Evolutionary conservation across 1,284 basidiomycete species (phyloP).

Genomic region (Ganoderma lucidum): DNA sequence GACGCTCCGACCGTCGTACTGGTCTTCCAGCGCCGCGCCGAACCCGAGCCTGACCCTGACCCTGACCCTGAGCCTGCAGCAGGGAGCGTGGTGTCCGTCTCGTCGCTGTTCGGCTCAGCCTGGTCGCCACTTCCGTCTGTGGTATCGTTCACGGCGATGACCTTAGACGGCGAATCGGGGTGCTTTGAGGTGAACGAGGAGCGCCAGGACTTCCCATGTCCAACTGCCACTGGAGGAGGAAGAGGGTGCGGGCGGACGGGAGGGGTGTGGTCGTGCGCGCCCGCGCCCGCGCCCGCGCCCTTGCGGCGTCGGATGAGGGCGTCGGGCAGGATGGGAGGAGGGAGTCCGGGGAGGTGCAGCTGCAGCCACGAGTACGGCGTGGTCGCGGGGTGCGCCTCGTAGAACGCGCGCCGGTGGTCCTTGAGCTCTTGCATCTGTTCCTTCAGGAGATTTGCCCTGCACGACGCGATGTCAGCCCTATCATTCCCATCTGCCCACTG

Average conservation of each 20-base stretch:
- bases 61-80: background rate
- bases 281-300: background rate
- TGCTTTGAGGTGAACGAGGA: slow-evolving; percentile 5
- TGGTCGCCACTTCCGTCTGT: background rate
- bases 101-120: slow-evolving; percentile 3
- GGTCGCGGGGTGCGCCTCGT: slow-evolving; percentile 41
- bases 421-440: slow-evolving; percentile 80
- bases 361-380: slow-evolving; percentile 24
- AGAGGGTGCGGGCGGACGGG: background rate
- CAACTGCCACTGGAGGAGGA: background rate
- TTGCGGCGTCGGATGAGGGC: slow-evolving; percentile 25
- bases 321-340: slow-evolving; percentile 24
- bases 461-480: background rate
- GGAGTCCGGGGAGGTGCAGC: slow-evolving; percentile 16
- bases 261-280: background rate
- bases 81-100: slow-evolving; percentile 12
- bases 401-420: slow-evolving; percentile 72
- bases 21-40: slow-evolving; percentile 13
- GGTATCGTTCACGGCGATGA: background rate
- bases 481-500: no score
- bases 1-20: background rate
- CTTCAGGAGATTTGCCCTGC: slow-evolving; percentile 49
- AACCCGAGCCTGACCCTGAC: slow-evolving; percentile 10
- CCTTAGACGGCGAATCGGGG: background rate
- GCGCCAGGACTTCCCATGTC: slow-evolving; percentile 1